Evolutionary conservation across 371 early-diverging fungal genomes (phyloP), one percentile per base, ranked within the genome.

Genomic region (Batkoa obscura): DNA sequence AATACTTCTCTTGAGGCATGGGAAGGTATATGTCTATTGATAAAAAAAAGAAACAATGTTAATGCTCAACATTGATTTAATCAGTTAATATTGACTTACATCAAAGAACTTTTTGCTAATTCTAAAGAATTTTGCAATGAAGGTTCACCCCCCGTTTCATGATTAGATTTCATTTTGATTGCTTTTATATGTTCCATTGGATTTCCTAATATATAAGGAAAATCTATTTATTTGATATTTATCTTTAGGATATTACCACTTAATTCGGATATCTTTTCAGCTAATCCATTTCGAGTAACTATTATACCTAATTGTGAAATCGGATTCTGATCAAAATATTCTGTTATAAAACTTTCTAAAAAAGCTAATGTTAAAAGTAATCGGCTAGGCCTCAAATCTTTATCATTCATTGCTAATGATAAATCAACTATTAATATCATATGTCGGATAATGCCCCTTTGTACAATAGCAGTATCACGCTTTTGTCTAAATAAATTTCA

Each of bases 271-370:
- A 89, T 41, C 63, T 80, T 82, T 62, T 92, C 88, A 0, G 91
- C 92, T 46, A 86, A 66, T 30, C 89, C 91, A 55, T 93, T 89
- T 55, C 84, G 73, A 1, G 88, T 90, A 2, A 80, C 74, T n/a
- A 93, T 78, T 13, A 95, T 68, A 5, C 90, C 86, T 36, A 94
- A 69, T 67, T 90, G 91, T 5, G 88, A 83, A 50, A 95, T 80
- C 0, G 96, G 94, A 64, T 95, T 95, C 60, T 88, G 93, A 68
- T 94, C 93, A 68, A 92, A 90, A 61, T 78, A 95, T 65, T 92
- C 94, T 32, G 65, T 61, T 0, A 92, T 71, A 58, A 90, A 94
- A 43, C 74, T 68, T 56, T 82, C 82, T 6, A 80, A 72, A 48
- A 79, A 73, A 0, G 65, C 70, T 30, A 90, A 62, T 0, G 82